Evolutionary conservation across 192 early-diverging fungal species (phyloP), one percentile per base, ranked within the genome.

Genomic region (Phlyctochytrium planicorne): DNA sequence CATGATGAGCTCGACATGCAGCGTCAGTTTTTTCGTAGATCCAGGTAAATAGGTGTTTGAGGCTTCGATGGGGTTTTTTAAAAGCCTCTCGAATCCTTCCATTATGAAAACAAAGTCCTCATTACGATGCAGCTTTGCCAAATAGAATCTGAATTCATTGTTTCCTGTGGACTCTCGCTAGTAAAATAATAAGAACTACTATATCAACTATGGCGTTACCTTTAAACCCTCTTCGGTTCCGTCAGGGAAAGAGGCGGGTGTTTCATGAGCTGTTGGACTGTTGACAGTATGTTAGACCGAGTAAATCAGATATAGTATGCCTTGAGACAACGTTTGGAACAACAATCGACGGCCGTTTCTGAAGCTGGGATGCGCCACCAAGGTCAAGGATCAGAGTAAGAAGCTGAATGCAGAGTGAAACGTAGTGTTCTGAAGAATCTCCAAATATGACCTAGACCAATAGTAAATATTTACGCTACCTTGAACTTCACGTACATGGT

Each of bases 91-190:
- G 34, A 97, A 86, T 27, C 89, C 91, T 73, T 82, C 83, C 65
- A 87, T 78, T 4, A 97, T 71, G 62, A 94, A 89, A 56, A 86
- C 81, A 66, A 97, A 94, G 66, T 97, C 95, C 37, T 91, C 87
- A 23, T 79, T 68, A 25, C 91, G 86, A 78, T 95, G 90, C 2
- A 97, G 76, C 68, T 93, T 91, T 30, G 90, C 82, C 2, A 91
- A 61, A 74, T 92, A 95, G 61, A 88, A 83, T 16, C 85, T 66
- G 72, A 94, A 97, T 32, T 88, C 81, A 62, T 95, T 93, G 35
- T 89, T 84, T 66, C 30, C 77, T 35, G 64, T 27, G 2, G 59
- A 25, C 24, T 73, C 55, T 27, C 27, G 16, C 55, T 24, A 6
- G 6, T 57, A 57, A 57, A 6, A 57, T 47, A 29, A 20, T 59